Conservation (phyloP, 371 early-diverging fungal species). For the Haplosporangium sp. region DNA sequence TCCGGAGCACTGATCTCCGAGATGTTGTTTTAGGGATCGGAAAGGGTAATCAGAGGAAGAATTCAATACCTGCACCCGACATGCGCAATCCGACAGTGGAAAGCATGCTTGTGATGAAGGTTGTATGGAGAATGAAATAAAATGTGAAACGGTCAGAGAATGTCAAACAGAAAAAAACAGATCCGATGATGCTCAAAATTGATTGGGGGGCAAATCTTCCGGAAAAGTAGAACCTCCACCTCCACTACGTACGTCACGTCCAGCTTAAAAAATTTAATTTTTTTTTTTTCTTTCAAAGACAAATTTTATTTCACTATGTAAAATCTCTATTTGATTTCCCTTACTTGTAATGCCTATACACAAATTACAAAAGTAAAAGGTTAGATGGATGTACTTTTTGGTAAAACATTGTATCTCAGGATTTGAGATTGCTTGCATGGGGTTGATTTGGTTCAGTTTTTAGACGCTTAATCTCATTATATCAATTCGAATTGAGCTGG, state of each 20-base stretch:
- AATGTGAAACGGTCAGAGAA: background rate
- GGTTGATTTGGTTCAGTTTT: constrained; percentile 21
- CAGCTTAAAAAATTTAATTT: too few relatives aligned
- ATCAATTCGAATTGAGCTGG: constrained; percentile 51
- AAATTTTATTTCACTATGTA: too few relatives aligned
- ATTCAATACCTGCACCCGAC: constrained; percentile 39
- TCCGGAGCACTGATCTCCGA: constrained; percentile 9
- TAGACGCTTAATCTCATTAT: constrained; percentile 42
- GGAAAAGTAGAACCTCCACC: too few relatives aligned
- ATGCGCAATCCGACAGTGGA: constrained; percentile 52
- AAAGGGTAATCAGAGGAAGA: background rate
- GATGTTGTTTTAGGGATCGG: background rate
- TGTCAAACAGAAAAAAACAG: background rate
- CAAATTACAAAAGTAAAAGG: background rate
- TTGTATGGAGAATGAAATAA: constrained; percentile 5
- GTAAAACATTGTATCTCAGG: background rate
- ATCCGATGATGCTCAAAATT: background rate
- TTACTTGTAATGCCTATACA: background rate
- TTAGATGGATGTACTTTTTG: background rate
- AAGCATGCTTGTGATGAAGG: constrained; percentile 28
- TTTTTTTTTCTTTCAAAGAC: too few relatives aligned
- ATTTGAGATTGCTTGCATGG: background rate
- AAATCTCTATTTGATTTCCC: too few relatives aligned
- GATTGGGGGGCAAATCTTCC: background rate
- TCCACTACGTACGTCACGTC: too few relatives aligned